A percentile compares a stretch with the other conserved stretches of the same genome.
These are phyloP conservation scores for Globisporangium nagaii DNA, from an alignment of 352 stramenopile genomes.

Conservation along the genomic window DNA sequence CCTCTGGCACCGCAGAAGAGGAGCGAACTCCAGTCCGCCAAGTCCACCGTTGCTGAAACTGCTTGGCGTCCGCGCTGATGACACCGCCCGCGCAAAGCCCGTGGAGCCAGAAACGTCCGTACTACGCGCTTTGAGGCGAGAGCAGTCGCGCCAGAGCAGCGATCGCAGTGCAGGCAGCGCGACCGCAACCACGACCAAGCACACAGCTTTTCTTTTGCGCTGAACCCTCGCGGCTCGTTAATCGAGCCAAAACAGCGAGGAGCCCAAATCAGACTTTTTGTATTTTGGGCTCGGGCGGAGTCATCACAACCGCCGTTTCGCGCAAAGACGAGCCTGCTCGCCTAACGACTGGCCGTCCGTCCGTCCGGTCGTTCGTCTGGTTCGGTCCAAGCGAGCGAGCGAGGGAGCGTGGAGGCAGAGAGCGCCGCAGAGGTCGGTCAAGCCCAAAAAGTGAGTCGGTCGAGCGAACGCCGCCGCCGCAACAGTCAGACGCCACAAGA, in stretches of 20 bases:
- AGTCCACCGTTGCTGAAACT: too few relatives aligned
- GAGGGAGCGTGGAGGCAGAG: too few relatives aligned
- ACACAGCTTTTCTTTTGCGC: background rate
- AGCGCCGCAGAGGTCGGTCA: background rate
- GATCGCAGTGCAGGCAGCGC: too few relatives aligned
- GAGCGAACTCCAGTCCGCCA: too few relatives aligned
- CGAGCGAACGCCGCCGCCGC: background rate
- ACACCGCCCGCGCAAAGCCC: too few relatives aligned
- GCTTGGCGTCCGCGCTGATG: too few relatives aligned
- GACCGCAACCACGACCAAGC: background rate
- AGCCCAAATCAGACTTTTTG: conserved; percentile 9
- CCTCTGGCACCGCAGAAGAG: background rate
- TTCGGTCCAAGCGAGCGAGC: too few relatives aligned
- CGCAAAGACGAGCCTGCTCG: background rate
- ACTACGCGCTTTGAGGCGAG: too few relatives aligned
- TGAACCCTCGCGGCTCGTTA: background rate
- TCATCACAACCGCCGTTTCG: background rate
- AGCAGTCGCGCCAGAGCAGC: too few relatives aligned
- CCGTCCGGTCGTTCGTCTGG: too few relatives aligned
- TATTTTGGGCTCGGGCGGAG: conserved; percentile 9
- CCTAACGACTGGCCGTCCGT: background rate
- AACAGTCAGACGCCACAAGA: background rate
- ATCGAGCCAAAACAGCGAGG: background rate
- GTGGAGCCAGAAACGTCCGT: too few relatives aligned
- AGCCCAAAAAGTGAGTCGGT: background rate